These are phyloP conservation scores for Saccharum hybrid DNA, from an alignment of 202 grass and related monocot species.

Conservation along the genomic window DNA sequence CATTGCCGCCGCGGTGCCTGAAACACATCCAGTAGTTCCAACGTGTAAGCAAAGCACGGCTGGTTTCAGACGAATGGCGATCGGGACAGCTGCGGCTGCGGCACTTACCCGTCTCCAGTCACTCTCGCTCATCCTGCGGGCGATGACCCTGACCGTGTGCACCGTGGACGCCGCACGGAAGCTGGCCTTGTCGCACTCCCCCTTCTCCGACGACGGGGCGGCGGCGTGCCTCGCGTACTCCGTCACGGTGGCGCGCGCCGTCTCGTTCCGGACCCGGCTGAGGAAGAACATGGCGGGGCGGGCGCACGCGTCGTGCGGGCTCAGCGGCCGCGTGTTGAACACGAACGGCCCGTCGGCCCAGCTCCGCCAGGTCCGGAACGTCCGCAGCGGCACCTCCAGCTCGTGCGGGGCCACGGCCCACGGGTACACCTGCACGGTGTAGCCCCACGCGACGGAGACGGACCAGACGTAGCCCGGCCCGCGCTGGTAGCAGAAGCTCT, in stretches of 20 bases:
- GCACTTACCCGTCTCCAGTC: slow-evolving; percentile 57
- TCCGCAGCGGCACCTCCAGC: slow-evolving; percentile 63
- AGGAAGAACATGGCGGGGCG: slow-evolving; percentile 60
- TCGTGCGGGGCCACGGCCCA: slow-evolving; percentile 51
- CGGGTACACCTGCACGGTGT: slow-evolving; percentile 74
- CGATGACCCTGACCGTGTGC: slow-evolving; percentile 53
- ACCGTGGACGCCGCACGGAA: slow-evolving; percentile 57
- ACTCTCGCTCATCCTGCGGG: slow-evolving; percentile 57
- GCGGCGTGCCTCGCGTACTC: slow-evolving; percentile 59
- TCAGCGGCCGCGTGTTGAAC: slow-evolving; percentile 58
- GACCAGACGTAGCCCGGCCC: slow-evolving; percentile 59
- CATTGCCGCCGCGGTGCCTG: slow-evolving; percentile 89
- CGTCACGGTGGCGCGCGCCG: slow-evolving; percentile 42
- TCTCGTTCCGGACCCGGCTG: slow-evolving; percentile 26
- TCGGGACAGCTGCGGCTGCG: neutral
- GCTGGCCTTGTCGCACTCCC: slow-evolving; percentile 52
- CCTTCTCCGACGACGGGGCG: neutral
- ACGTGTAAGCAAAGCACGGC: neutral
- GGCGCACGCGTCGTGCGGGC: slow-evolving; percentile 43
- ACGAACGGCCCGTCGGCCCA: slow-evolving; percentile 63
- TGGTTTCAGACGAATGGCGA: neutral
- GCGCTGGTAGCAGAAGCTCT: slow-evolving; percentile 78
- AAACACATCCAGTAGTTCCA: neutral
- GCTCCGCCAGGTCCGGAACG: slow-evolving; percentile 77
- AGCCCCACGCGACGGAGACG: slow-evolving; percentile 73